Evolutionary conservation across 2,329 filamentous ascomycete genomes (phyloP).

Genomic region (Corynespora cassiicola): DNA sequence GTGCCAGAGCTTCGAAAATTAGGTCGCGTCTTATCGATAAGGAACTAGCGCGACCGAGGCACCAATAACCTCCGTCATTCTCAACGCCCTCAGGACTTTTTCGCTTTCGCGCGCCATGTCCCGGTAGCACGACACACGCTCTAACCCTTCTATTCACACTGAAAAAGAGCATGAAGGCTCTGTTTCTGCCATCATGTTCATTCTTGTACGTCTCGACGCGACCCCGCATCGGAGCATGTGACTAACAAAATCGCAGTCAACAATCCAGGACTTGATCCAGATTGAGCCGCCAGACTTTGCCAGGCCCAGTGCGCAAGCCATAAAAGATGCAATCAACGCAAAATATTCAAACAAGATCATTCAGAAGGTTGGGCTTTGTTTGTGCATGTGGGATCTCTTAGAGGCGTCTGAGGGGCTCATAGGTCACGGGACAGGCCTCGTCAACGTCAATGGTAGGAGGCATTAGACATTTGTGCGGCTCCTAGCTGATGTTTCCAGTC

Average conservation of each 20-base stretch:
- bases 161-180: constrained; percentile 33
- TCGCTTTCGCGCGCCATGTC: constrained; percentile 6
- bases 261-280: constrained; percentile 91
- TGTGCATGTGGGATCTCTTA: constrained; percentile 90
- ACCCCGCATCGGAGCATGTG: not conserved
- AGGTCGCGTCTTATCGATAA: too few species aligned
- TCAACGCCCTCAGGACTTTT: constrained; percentile 8
- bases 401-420: constrained; percentile 92
- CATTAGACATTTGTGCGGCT: not conserved
- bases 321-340: constrained; percentile 95
- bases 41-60: constrained; percentile 9
- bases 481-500: constrained; percentile 59
- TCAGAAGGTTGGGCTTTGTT: constrained; percentile 91
- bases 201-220: constrained; percentile 39
- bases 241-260: constrained; percentile 67
- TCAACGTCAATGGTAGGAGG: constrained; percentile 84
- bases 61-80: constrained; percentile 3
- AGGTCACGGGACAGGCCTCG: constrained; percentile 87
- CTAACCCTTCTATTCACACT: constrained; percentile 2
- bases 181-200: constrained; percentile 40
- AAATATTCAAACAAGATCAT: constrained; percentile 99
- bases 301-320: constrained; percentile 80
- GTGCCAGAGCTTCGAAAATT: too few species aligned
- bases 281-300: constrained; percentile 88
- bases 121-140: too few species aligned